Percentiles rank a stretch among this genome's conserved stretches.
Conservation (phyloP, 2,329 filamentous ascomycete genomes). For the Ceratocystis smalleyi region DNA sequence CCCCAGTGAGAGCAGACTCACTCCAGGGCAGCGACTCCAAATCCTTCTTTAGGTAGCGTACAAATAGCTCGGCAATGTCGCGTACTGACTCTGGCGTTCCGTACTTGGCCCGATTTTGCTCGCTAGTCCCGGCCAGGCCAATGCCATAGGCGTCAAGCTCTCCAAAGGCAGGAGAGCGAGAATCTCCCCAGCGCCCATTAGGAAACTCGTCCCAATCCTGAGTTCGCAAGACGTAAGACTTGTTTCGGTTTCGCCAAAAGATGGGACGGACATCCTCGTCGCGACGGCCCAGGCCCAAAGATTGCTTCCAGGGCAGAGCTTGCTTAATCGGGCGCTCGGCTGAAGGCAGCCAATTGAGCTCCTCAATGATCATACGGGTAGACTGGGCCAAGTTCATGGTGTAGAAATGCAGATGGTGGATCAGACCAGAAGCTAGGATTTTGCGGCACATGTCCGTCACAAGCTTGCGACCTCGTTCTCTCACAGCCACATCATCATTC, state of each 20-base stretch:
- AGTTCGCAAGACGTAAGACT: conserved; percentile 86
- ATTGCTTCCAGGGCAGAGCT: conserved; percentile 91
- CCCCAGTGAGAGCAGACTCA: conserved; percentile 68
- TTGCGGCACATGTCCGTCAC: conserved; percentile 82
- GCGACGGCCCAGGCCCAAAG: conserved; percentile 71
- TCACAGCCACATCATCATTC: conserved; percentile 86
- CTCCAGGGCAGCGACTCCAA: conserved; percentile 85
- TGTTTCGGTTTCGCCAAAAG: conserved; percentile 96
- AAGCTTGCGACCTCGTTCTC: conserved; percentile 73
- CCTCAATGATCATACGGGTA: conserved; percentile 84
- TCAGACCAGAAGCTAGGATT: conserved; percentile 66
- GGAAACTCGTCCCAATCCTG: conserved; percentile 99
- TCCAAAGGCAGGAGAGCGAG: conserved; percentile 86
- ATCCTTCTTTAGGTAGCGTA: conserved; percentile 67
- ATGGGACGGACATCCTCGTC: conserved; percentile 94
- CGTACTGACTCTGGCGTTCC: conserved; percentile 65
- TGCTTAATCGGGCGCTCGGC: conserved; percentile 66
- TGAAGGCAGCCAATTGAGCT: conserved; percentile 67
- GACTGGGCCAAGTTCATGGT: conserved; percentile 97
- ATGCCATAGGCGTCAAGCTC: conserved; percentile 91
- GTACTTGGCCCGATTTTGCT: conserved; percentile 91
- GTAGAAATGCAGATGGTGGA: conserved; percentile 81
- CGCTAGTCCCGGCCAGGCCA: conserved; percentile 83
- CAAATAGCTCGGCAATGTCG: conserved; percentile 71
- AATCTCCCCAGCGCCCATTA: conserved; percentile 97